Percentiles rank a stretch among this genome's conserved stretches.
Conservation (phyloP, 140 eudicot species). For the Flaveria floridana region DNA sequence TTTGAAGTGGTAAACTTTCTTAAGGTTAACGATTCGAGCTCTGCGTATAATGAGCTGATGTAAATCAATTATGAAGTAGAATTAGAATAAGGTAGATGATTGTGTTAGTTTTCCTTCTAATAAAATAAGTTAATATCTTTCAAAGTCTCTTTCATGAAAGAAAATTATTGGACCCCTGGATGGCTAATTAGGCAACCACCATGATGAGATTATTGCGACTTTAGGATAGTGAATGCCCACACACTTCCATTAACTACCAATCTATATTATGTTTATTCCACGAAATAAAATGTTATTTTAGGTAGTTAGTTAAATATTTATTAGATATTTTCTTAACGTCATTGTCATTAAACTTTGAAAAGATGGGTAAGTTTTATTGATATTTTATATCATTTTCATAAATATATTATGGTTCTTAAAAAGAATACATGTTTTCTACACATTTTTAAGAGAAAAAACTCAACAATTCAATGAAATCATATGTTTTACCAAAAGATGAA, state of each 20-base stretch:
- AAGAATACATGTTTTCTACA: not conserved
- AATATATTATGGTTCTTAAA: not conserved
- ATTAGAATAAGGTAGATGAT: no score
- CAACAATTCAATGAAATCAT: not conserved
- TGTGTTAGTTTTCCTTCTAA: no score
- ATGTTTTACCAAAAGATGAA: not conserved
- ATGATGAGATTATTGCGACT: not conserved
- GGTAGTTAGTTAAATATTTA: not conserved
- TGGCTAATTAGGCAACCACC: constrained; percentile 2
- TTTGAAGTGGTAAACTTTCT: no score
- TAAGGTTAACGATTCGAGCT: no score
- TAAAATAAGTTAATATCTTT: not conserved
- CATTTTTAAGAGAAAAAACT: no score
- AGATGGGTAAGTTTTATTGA: not conserved
- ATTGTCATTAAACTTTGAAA: not conserved
- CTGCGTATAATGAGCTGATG: no score
- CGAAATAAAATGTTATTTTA: not conserved
- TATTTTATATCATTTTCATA: not conserved
- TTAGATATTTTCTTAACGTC: not conserved
- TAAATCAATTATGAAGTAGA: no score
- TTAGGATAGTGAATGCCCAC: constrained; percentile 14
- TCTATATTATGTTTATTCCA: not conserved
- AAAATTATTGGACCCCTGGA: constrained; percentile 10
- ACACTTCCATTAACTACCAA: constrained; percentile 1
- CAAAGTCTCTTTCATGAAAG: constrained; percentile 1